Evolutionary conservation across 1,284 basidiomycete genomes (phyloP).

Genomic region (Cutaneotrichosporon sp.): DNA sequence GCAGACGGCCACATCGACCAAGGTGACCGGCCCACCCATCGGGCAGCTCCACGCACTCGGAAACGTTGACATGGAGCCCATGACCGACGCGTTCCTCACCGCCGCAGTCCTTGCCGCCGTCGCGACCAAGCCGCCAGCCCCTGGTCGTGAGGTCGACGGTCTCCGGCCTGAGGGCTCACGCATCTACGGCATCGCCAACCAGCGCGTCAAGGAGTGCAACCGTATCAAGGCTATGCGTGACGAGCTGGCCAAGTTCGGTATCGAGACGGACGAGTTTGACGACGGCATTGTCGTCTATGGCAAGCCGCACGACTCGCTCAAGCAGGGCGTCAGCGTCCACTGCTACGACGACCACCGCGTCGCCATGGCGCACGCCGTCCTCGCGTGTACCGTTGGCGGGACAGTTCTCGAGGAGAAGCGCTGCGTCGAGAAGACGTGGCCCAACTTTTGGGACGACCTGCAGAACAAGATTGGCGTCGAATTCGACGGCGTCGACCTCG

Average conservation of each 20-base stretch:
- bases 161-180: slow-evolving; percentile 58
- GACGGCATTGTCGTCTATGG: slow-evolving; percentile 92
- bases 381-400: slow-evolving; percentile 67
- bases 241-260: slow-evolving; percentile 91
- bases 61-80: slow-evolving; percentile 95
- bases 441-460: slow-evolving; percentile 99
- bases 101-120: slow-evolving; percentile 88
- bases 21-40: slow-evolving; percentile 81
- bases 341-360: slow-evolving; percentile 99
- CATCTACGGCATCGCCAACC: slow-evolving; percentile 95
- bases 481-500: slow-evolving; percentile 76
- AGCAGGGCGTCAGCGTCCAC: slow-evolving; percentile 69
- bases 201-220: slow-evolving; percentile 98
- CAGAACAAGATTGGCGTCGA: slow-evolving; percentile 88
- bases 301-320: slow-evolving; percentile 60
- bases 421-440: slow-evolving; percentile 99
- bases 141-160: slow-evolving; percentile 40
- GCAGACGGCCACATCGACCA: slow-evolving; percentile 83
- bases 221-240: slow-evolving; percentile 95
- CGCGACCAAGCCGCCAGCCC: slow-evolving; percentile 56
- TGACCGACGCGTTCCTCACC: slow-evolving; percentile 99
- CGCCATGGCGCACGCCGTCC: slow-evolving; percentile 94
- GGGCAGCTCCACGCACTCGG: slow-evolving; percentile 78
- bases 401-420: slow-evolving; percentile 91
- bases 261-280: slow-evolving; percentile 84